Base-by-base conservation (phyloP, 441 rosid species). In the Pelargonium myrrhifolium region DNA sequence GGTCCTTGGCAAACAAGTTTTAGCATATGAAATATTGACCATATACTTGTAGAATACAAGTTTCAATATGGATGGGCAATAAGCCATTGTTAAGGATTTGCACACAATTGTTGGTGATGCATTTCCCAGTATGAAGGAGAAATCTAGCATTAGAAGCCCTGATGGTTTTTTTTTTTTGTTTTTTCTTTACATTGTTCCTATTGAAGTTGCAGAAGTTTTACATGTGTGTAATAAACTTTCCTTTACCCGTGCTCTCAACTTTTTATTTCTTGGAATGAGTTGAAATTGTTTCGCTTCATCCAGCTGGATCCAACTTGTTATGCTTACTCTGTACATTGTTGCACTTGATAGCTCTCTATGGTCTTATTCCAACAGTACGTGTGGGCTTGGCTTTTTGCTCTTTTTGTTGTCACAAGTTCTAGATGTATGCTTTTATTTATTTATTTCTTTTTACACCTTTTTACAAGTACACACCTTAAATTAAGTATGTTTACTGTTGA, bases 291-390 rank as follows among this genome's bases (percentile, higher is more conserved):
- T 53, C 18, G 59, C 22, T 56, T 56, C 1, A 21, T 56, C 61
- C 61, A 20, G 7, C 26, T 56, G 6, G 61, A 21, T 4, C 9
- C 58, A 56, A 18, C 20, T 8, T 56, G 9, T 20, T 56, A 20
- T 21, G 61, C 61, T 20, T 56, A 21, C 11, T 56, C 28, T 20
- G 0, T 24, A 56, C 26, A 20, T 45, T 11, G 6, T 6, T 56
- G 61, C 26, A 56, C 12, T 53, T 17, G 21, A 18, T 1, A 53
- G 6, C 21, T 39, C 21, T 53, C 8, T 53, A 53, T 7, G 22
- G 61, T 21, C 61, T 53, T 6, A 20, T 56, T 56, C 61, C 61
- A 56, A 56, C 61, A 18, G 28, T 56, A 56, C 14, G 7, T 56
- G 11, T 56, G 28, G 9, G 8, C 61, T 9, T 21, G 61, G 11